Base-by-base conservation (phyloP, 768 basidiomycete genomes). In the Lactifluus pinguis region DNA sequence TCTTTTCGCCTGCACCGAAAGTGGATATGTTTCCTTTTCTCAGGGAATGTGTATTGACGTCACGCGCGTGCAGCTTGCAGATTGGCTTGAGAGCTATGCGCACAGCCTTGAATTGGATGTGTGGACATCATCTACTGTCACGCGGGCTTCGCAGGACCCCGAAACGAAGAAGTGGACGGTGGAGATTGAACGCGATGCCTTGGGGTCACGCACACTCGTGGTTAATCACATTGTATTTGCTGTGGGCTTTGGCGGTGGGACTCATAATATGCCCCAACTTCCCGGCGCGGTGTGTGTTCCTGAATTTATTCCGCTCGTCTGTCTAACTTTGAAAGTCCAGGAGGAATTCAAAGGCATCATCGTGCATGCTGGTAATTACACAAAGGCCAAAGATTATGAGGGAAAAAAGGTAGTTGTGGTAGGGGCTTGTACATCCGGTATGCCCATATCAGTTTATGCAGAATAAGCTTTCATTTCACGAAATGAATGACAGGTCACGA, bases 11-110 rank as follows among this genome's bases (percentile, higher is more conserved):
- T 0, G 69, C 74, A 11, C 69, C 67, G 14, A 76, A 76, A 66
- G 67, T 68, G 34, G 49, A 39, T 4, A 39, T 25, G 5, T 15
- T 1, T 3, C 17, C 25, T 53, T 13, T 25, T 3, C n/a, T 7
- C 9, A 13, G 1, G 2, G 14, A 0, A 9, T 36, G 41, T 11
- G 42, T 6, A 36, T 47, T 62, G 56, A 62, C 47, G 11, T 21
- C 25, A 42, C 17, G 9, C 6, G 39, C 41, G n/a, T 32, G 49
- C 67, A 84, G 78, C 70, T 87, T 14, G 86, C 84, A 0, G 80
- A 83, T 61, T 87, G 84, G 83, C 76, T 88, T 3, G 86, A 87
- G 70, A 75, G 71, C 58, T 87, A 86, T 67, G 83, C 82, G 1
- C 76, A 80, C 11, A 67, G 75, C 2, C 70, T 87, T 59, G 86